These are phyloP conservation scores for Hypoxylon fragiforme DNA, from an alignment of 495 filamentous ascomycete species.

Conservation along the genomic window DNA sequence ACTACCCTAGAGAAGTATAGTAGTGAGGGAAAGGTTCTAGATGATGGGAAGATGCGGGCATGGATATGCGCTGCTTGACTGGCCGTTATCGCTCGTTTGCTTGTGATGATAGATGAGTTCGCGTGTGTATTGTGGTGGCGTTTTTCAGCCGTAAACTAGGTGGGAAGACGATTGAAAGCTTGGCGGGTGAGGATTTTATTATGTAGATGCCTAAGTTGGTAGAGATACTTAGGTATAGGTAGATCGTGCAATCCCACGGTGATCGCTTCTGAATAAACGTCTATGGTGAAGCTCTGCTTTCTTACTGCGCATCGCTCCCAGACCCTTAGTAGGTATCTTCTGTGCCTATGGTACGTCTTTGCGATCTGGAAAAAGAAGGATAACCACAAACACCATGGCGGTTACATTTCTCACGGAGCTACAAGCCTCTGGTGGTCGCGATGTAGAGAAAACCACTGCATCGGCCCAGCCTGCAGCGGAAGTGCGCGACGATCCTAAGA, in stretches of 20 bases:
- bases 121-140: not conserved
- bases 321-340: too few relatives aligned
- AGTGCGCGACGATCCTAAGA: constrained; percentile 21
- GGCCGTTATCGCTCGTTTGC: not conserved
- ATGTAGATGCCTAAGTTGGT: too few relatives aligned
- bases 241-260: not conserved
- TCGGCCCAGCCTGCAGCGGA: constrained; percentile 9
- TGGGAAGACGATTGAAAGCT: constrained; percentile 5
- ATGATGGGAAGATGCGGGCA: not conserved
- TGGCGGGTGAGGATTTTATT: not conserved
- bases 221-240: not conserved
- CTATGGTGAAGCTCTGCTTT: too few relatives aligned
- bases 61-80: not conserved
- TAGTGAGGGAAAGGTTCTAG: not conserved
- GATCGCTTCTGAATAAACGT: too few relatives aligned
- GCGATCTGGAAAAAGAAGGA: not conserved
- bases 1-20: not conserved
- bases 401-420: not conserved
- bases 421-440: constrained; percentile 9
- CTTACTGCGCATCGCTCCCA: too few relatives aligned
- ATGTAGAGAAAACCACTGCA: constrained; percentile 18
- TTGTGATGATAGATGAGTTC: not conserved
- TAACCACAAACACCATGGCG: constrained; percentile 1
- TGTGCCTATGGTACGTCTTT: not conserved
- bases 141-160: not conserved